Evolutionary conservation across 768 basidiomycete genomes (phyloP), one percentile per base, ranked within the genome.

Genomic region (Gymnopilus junonius): DNA sequence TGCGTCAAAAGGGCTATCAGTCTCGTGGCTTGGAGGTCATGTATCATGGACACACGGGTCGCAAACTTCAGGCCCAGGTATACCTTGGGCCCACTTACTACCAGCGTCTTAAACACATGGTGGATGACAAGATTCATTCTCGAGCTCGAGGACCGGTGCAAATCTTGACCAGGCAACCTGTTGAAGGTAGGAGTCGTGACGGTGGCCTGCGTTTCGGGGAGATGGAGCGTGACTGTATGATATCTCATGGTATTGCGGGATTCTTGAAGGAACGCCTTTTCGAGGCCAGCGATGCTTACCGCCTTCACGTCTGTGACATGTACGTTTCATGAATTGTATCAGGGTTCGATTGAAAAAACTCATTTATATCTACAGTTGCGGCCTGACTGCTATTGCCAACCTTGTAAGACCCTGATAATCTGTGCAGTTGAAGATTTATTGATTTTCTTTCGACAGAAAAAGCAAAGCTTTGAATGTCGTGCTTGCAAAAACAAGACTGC

Each of bases 161-260:
- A 75, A 99, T 99, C 70, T 77, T 99, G 70, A 99, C 97, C 32
- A 81, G 97, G 53, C 97, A 99, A 73, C 97, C 97, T 12, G 97
- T 99, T 15, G 97, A 99, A 74, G 97, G 97, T 85, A 87, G 97
- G 77, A 95, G 93, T 86, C 87, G 97, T 79, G 97, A 99, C 73
- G 97, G 97, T 82, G 97, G 97, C 76, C 80, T 99, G 66, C 95
- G 97, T 71, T 99, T 99, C 83, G 97, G 97, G 83, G 97, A 99
- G 85, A 99, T 99, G 97, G 97, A 99, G 74, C 93, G 95, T 75
- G 97, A 98, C 86, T 99, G 97, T 76, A 99, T 99, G 97, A 97
- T 99, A 64, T 97, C 97, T 23, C 97, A 99, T 80, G 97, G 97
- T 74, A 95, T 99, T 66, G 97, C 97, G 48, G 94, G 88, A 1